phyloP scores from a whole-genome alignment of 2,329 filamentous ascomycete genomes.

The Decorospora gaudefroyi region DNA sequence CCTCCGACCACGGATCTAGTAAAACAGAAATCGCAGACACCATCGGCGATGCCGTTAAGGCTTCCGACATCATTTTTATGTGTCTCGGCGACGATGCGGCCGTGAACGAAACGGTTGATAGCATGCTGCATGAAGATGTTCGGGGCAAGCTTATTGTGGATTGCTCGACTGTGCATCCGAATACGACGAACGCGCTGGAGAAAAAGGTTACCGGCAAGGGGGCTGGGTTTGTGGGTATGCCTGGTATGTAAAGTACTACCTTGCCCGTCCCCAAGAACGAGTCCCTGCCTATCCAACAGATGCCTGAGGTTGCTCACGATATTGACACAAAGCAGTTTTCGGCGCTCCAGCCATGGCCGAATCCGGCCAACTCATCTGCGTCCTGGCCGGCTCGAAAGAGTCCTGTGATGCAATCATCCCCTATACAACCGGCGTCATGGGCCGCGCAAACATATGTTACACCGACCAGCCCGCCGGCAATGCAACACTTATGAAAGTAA shows the following conservation, averaged over 20 bases:
- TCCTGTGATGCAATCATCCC: slow-evolving; percentile 68
- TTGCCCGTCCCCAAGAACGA: too few relatives aligned
- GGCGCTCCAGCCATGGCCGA: slow-evolving; percentile 73
- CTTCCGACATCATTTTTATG: slow-evolving; percentile 78
- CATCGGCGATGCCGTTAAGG: slow-evolving; percentile 67
- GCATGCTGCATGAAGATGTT: slow-evolving; percentile 61
- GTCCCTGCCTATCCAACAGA: too few relatives aligned
- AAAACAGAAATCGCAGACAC: slow-evolving; percentile 68
- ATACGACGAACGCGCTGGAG: slow-evolving; percentile 71
- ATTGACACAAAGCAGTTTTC: too few relatives aligned
- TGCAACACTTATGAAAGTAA: slow-evolving; percentile 74
- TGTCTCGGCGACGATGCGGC: slow-evolving; percentile 80
- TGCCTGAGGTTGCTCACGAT: too few relatives aligned
- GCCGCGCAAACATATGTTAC: slow-evolving; percentile 71
- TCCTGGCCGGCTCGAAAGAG: slow-evolving; percentile 67
- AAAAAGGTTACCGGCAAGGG: slow-evolving; percentile 62
- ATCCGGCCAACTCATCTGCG: slow-evolving; percentile 70
- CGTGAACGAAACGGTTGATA: slow-evolving; percentile 64
- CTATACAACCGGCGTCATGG: slow-evolving; percentile 74
- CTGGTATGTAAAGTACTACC: slow-evolving; percentile 51
- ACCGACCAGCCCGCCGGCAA: slow-evolving; percentile 68
- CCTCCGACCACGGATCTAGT: slow-evolving; percentile 61
- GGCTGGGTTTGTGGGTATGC: slow-evolving; percentile 74
- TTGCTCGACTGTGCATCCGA: slow-evolving; percentile 85
- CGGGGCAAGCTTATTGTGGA: slow-evolving; percentile 80